phyloP scores from a whole-genome alignment of 768 basidiomycete species.

The Rhizopogon salebrosus region DNA sequence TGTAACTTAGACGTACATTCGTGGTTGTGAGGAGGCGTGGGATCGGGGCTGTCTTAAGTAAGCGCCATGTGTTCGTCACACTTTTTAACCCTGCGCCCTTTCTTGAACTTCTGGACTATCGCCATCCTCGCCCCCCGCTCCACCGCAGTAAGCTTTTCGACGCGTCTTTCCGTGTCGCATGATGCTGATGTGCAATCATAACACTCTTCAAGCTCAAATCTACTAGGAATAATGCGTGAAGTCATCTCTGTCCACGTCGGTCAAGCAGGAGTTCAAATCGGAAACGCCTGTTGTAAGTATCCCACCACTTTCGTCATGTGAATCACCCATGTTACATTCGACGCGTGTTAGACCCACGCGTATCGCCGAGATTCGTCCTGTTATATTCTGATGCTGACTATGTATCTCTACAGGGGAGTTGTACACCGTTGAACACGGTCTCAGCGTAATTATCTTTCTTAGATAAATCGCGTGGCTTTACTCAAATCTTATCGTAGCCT shows the following conservation, averaged over 20 bases:
- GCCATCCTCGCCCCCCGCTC: conserved; percentile 20
- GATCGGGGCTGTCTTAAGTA: conserved; percentile 23
- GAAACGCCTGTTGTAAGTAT: conserved; percentile 95
- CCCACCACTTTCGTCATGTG: not conserved
- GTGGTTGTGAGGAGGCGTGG: conserved; percentile 16
- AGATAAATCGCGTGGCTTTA: conserved; percentile 14
- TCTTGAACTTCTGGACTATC: conserved; percentile 16
- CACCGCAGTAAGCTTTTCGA: conserved; percentile 22
- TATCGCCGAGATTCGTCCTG: conserved; percentile 2
- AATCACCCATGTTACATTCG: not conserved
- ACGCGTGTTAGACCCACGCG: conserved; percentile 10
- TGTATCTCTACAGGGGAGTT: conserved; percentile 73
- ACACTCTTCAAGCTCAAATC: conserved; percentile 5
- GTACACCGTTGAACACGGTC: conserved; percentile 97
- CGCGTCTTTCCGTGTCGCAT: conserved; percentile 25
- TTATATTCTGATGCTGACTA: conserved; percentile 11
- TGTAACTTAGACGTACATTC: conserved; percentile 3
- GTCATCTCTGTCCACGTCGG: conserved; percentile 98
- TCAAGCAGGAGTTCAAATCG: conserved; percentile 97
- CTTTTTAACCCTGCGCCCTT: conserved; percentile 38
- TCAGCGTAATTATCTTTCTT: conserved; percentile 57
- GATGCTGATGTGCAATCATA: not conserved
- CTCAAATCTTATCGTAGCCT: conserved; percentile 48
- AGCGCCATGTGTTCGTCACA: conserved; percentile 28
- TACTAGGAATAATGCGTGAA: conserved; percentile 67